These are phyloP conservation scores for Auricularia cornea DNA, from an alignment of 768 basidiomycete genomes.

Conservation along the genomic window DNA sequence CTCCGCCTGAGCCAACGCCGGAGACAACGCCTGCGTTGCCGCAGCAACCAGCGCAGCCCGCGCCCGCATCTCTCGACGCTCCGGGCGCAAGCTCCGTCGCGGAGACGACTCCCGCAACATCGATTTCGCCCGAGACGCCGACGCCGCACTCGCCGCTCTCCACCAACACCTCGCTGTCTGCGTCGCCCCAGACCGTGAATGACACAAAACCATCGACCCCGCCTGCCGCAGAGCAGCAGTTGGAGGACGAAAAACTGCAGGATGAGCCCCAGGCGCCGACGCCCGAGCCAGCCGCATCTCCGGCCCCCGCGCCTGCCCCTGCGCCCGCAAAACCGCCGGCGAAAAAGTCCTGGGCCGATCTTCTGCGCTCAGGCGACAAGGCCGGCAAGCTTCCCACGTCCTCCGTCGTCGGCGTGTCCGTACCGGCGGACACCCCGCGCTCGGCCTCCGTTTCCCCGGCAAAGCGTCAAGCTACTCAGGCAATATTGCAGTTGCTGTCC, in stretches of 20 bases:
- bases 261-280: background rate
- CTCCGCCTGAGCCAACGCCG: conserved; percentile 8
- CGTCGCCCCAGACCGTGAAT: background rate
- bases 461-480: conserved; percentile 43
- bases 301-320: conserved; percentile 11
- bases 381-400: conserved; percentile 50
- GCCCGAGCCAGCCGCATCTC: conserved; percentile 16
- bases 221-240: background rate
- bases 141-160: conserved; percentile 49
- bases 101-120: conserved; percentile 42
- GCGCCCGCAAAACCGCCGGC: conserved; percentile 12
- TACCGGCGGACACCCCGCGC: conserved; percentile 39
- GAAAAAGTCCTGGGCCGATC: conserved; percentile 75
- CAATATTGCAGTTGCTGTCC: conserved; percentile 41
- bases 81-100: conserved; percentile 18
- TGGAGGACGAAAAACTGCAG: background rate
- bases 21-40: too few species aligned
- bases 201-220: background rate
- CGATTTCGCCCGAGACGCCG: conserved; percentile 40
- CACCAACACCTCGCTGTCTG: conserved; percentile 50
- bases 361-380: conserved; percentile 50
- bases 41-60: conserved; percentile 4
- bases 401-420: conserved; percentile 63
- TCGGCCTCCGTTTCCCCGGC: conserved; percentile 24
- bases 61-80: conserved; percentile 1